Percentiles rank a stretch among this genome's conserved stretches.
phyloP scores from a whole-genome alignment of 495 filamentous ascomycete genomes.

The Pyrenula aspistea region DNA sequence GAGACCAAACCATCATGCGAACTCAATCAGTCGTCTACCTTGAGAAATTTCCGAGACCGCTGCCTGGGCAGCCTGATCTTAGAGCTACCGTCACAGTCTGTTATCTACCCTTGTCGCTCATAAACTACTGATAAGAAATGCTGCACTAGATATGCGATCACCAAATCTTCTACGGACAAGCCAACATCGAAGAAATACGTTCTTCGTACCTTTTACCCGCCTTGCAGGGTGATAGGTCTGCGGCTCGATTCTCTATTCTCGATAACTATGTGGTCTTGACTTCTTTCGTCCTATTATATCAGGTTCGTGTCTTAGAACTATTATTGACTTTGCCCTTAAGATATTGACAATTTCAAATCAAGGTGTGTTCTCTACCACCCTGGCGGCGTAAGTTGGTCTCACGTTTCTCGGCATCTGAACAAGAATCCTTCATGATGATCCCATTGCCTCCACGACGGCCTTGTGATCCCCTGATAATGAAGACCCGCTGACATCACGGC shows the following conservation, averaged over 20 bases:
- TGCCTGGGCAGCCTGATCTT: not conserved
- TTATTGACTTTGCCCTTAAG: not conserved
- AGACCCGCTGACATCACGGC: not conserved
- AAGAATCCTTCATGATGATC: not conserved
- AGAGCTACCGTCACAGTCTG: not conserved
- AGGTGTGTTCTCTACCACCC: not conserved
- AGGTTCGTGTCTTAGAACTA: not conserved
- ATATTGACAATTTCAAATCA: not conserved
- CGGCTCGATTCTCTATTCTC: not conserved
- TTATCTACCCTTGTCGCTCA: not conserved
- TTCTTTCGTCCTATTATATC: not conserved
- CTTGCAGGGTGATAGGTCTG: not conserved
- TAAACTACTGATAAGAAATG: not conserved
- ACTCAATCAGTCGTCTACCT: not conserved
- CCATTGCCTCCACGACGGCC: not conserved
- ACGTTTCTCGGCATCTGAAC: not conserved
- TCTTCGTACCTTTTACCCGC: not conserved
- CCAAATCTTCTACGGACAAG: not conserved
- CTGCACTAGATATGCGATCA: not conserved
- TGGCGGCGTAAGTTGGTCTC: not conserved
- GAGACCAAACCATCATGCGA: too few species aligned
- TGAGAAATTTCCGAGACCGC: not conserved
- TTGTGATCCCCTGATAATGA: not conserved
- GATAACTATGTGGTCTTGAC: not conserved
- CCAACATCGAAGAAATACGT: not conserved